These are phyloP conservation scores for Pontederia crassipes DNA, from an alignment of 176 grass and related monocot species.

Conservation along the genomic window DNA sequence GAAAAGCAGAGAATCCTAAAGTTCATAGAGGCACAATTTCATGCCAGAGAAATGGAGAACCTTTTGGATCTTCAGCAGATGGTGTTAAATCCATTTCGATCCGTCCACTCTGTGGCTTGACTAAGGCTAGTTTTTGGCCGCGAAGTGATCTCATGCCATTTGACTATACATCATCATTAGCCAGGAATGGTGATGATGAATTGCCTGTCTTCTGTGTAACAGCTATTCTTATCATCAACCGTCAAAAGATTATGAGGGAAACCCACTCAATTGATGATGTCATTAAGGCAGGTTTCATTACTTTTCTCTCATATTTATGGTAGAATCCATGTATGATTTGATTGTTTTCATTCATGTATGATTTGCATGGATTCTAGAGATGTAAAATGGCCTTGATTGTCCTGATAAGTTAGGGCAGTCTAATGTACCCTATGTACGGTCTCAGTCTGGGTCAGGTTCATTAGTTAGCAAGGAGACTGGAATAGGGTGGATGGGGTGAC, in stretches of 20 bases:
- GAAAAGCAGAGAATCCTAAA: conserved; percentile 33
- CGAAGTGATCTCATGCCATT: conserved; percentile 35
- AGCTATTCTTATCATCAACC: conserved; percentile 83
- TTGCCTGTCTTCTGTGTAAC: conserved; percentile 84
- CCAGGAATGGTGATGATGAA: conserved; percentile 54
- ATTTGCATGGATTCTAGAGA: too few species aligned
- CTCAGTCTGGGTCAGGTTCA: too few species aligned
- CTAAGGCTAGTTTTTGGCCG: conserved; percentile 78
- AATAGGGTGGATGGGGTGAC: too few species aligned
- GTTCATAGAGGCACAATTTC: conserved; percentile 49
- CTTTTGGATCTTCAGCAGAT: conserved; percentile 26
- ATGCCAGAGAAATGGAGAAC: conserved; percentile 47
- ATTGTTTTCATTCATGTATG: too few species aligned
- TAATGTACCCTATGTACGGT: too few species aligned
- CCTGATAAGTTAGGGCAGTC: too few species aligned
- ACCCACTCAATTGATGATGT: conserved; percentile 84
- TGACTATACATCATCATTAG: conserved; percentile 21
- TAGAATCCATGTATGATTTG: background rate
- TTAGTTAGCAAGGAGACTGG: too few species aligned
- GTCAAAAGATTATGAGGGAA: conserved; percentile 85
- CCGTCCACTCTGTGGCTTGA: conserved; percentile 69
- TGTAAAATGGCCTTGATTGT: too few species aligned
- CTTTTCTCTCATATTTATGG: conserved; percentile 11
- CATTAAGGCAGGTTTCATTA: conserved; percentile 61
- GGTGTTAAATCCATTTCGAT: conserved; percentile 40